A percentile compares a stretch with the other conserved stretches of the same genome.
Evolutionary conservation across 179 eudicot species (phyloP).

Genomic region (Amaranthus tricolor): DNA sequence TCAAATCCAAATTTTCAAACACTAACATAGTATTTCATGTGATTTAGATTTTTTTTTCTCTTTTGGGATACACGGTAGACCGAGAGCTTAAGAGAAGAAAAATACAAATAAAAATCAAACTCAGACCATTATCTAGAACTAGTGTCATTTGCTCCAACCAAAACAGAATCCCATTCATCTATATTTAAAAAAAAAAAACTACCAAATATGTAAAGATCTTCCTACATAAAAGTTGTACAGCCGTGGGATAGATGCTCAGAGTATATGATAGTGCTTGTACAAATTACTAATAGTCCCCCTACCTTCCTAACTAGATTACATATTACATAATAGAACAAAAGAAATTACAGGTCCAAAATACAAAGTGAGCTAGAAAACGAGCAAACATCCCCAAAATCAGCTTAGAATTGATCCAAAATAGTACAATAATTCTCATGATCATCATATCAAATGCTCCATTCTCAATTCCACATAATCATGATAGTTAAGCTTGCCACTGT

Average conservation of each 20-base stretch:
- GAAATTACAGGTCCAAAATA: conserved; percentile 12
- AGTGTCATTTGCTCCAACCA: no score
- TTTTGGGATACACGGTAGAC: no score
- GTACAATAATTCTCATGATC: conserved; percentile 6
- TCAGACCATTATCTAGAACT: no score
- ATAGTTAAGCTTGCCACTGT: conserved; percentile 20
- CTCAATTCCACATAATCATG: conserved; percentile 22
- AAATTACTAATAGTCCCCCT: conserved; percentile 10
- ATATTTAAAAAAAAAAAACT: background rate
- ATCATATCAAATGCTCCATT: no score
- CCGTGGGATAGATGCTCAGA: conserved; percentile 9
- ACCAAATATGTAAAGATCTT: background rate
- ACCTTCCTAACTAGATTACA: conserved; percentile 16
- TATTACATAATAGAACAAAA: conserved; percentile 12
- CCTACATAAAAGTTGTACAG: conserved; percentile 17
- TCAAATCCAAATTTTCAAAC: no score
- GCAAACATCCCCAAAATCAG: conserved; percentile 6
- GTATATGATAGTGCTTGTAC: background rate
- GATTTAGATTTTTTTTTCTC: no score
- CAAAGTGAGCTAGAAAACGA: conserved; percentile 6
- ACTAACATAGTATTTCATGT: no score
- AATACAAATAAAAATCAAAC: no score
- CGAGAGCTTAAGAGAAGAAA: no score
- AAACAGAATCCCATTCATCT: no score
- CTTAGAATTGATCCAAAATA: conserved; percentile 1